Evolutionary conservation across 768 basidiomycete genomes (phyloP).

Genomic region (Kwoniella dejecticola): DNA sequence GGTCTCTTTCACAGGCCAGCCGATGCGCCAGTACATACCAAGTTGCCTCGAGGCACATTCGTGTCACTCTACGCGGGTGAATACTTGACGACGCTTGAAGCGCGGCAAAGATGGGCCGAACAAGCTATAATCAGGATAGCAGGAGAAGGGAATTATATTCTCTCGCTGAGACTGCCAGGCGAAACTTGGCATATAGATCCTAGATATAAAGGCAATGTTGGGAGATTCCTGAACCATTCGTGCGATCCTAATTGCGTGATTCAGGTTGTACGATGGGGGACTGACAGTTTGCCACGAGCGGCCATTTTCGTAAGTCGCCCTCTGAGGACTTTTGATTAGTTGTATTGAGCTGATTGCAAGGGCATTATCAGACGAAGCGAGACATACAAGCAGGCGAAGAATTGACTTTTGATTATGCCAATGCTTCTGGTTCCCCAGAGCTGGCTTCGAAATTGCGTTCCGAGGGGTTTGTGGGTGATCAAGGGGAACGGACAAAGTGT

Average conservation of each 20-base stretch:
- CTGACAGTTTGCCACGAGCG: conserved; percentile 39
- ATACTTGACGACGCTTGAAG: conserved; percentile 44
- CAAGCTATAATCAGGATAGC: not conserved
- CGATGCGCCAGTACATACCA: not conserved
- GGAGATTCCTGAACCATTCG: conserved; percentile 54
- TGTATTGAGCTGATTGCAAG: not conserved
- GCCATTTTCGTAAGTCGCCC: conserved; percentile 52
- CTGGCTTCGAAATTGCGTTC: conserved; percentile 1
- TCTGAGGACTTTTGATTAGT: not conserved
- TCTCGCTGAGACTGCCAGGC: conserved; percentile 42
- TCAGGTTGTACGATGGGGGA: conserved; percentile 49
- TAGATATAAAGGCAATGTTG: conserved; percentile 48
- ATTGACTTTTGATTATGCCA: conserved; percentile 54
- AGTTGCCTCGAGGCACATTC: conserved; percentile 42
- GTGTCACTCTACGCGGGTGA: conserved; percentile 55
- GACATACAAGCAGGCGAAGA: conserved; percentile 46
- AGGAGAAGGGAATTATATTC: conserved; percentile 51
- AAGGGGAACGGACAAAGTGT: conserved; percentile 20
- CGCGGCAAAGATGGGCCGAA: conserved; percentile 31
- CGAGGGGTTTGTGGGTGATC: not conserved
- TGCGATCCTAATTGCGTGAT: conserved; percentile 54
- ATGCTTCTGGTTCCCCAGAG: conserved; percentile 35
- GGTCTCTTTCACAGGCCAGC: conserved; percentile 43
- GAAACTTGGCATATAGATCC: conserved; percentile 49
- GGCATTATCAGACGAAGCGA: conserved; percentile 39